phyloP scores from a whole-genome alignment of 2,329 filamentous ascomycete species.

The Sporothrix brunneoviolacea region DNA sequence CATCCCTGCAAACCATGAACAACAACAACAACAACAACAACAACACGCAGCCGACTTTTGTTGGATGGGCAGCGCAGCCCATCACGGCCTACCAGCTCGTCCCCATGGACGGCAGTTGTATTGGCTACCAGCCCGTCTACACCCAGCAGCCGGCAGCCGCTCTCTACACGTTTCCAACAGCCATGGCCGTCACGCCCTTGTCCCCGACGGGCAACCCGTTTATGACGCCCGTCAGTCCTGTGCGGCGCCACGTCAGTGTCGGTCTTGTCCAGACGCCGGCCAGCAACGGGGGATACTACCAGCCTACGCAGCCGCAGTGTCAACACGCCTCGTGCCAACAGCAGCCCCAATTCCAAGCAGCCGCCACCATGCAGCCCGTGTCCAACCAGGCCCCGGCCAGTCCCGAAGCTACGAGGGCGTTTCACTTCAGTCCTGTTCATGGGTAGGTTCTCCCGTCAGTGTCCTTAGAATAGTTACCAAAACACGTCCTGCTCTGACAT shows the following conservation, averaged over 20 bases:
- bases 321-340: not conserved
- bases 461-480: not conserved
- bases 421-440: not conserved
- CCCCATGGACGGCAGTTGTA: not conserved
- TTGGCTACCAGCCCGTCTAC: slow-evolving; percentile 7
- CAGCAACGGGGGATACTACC: not conserved
- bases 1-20: no score
- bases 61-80: slow-evolving; percentile 8
- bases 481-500: not conserved
- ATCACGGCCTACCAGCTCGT: slow-evolving; percentile 10
- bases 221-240: not conserved
- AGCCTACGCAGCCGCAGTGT: not conserved
- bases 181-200: not conserved
- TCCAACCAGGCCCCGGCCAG: not conserved
- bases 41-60: not conserved
- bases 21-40: no score
- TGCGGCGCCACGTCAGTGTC: slow-evolving; percentile 6
- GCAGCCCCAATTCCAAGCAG: not conserved
- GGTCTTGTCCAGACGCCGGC: not conserved
- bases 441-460: not conserved
- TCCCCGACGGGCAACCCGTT: not conserved
- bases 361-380: not conserved
- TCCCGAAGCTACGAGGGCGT: not conserved
- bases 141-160: not conserved
- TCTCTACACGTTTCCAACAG: not conserved